These are phyloP conservation scores for Lachancea meyersii DNA, from an alignment of 805 yeast species.

Conservation along the genomic window DNA sequence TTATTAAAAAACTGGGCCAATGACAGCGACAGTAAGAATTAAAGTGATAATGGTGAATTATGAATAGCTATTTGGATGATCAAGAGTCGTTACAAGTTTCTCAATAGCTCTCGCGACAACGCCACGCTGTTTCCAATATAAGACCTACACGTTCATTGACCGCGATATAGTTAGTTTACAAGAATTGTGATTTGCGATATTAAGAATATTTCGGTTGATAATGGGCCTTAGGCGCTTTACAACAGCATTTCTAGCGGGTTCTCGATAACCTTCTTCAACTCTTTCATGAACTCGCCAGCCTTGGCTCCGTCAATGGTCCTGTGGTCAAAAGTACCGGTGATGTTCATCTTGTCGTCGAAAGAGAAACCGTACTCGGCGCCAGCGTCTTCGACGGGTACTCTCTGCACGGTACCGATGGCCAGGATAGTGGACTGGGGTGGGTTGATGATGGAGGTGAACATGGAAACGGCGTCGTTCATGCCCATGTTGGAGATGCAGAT, in stretches of 20 bases:
- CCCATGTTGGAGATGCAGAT: slow-evolving; percentile 98
- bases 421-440: slow-evolving; percentile 95
- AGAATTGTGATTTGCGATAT: too few species aligned
- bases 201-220: neutral
- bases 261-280: slow-evolving; percentile 83
- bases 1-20: too few species aligned
- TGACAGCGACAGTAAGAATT: too few species aligned
- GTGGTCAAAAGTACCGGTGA: slow-evolving; percentile 98
- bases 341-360: slow-evolving; percentile 83
- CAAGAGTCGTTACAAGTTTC: too few species aligned
- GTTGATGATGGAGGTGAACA: slow-evolving; percentile 95
- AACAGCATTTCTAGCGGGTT: slow-evolving; percentile 92
- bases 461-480: slow-evolving; percentile 89
- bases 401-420: slow-evolving; percentile 90
- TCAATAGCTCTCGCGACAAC: too few species aligned
- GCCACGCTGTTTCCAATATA: too few species aligned
- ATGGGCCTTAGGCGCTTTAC: slow-evolving; percentile 33
- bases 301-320: slow-evolving; percentile 96
- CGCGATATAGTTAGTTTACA: too few species aligned
- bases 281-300: slow-evolving; percentile 95
- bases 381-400: slow-evolving; percentile 88
- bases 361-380: slow-evolving; percentile 86
- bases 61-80: too few species aligned
- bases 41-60: too few species aligned
- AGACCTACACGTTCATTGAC: too few species aligned